Base-by-base conservation (phyloP, 1,284 basidiomycete genomes). In the Ceratobasidium sp. region DNA sequence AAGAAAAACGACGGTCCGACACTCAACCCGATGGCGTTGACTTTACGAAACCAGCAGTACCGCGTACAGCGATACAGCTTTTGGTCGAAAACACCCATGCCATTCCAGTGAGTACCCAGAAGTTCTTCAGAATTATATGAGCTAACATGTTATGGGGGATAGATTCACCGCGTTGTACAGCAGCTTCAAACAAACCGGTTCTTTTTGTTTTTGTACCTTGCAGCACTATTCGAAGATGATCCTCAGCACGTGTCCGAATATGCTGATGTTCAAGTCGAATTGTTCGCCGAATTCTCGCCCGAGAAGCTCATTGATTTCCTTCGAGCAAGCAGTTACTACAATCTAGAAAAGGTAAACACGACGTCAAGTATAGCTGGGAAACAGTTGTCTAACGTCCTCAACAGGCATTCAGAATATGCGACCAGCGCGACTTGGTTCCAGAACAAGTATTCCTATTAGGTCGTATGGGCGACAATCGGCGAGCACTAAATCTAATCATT, bases 371-470 rank as follows among this genome's bases (percentile, higher is more conserved):
- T n/a, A 20, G 23, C n/a, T 42, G 17, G 31, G n/a, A 56, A 11
- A 39, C 20, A 54, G 33, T 76, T n/a, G 1, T 1, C 33, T 61
- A 54, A 64, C 77, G 26, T 64, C 49, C 37, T 76, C 0, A n/a
- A 42, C 80, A 96, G 91, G 97, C 97, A n/a, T 97, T 96, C 83
- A 85, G 88, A 64, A 90, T 96, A 20, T 98, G 96, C 82, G 90
- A 92, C 80, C 89, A 91, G 77, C 89, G 91, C 49, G 96, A 97
- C 81, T 89, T 95, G 53, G 96, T 99, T 0, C 91, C 91, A 0
- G 98, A 99, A 85, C 98, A 98, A 94, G 97, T 99, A 7, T 99
- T 98, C 86, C 87, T 99, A 0, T 90, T 99, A 0, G 98, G 98
- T 0, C 90, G 95, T 11, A 98, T 99, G 93, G 98, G 98, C 6